Conservation (phyloP, 805 yeast species). For the Kodamaea neixiangensis region DNA sequence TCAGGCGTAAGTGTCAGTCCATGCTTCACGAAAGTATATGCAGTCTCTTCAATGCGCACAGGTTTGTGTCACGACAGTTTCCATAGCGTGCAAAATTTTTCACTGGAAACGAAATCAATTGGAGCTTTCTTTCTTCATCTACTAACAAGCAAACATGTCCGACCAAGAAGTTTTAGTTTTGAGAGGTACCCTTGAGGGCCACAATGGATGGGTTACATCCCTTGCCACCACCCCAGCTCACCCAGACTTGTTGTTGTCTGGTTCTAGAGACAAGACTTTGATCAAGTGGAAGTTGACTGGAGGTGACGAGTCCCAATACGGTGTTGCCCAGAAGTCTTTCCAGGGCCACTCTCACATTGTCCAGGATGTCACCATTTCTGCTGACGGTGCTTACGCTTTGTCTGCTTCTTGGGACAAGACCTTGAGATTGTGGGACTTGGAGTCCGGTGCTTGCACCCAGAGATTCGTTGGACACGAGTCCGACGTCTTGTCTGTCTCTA, state of each 20-base stretch:
- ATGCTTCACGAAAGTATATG: not conserved
- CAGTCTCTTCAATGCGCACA: not conserved
- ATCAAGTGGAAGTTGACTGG: conserved; percentile 97
- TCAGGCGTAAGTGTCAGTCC: conserved; percentile 26
- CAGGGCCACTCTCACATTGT: conserved; percentile 99
- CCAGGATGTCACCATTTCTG: conserved; percentile 95
- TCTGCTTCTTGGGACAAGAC: conserved; percentile 99
- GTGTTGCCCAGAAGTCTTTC: conserved; percentile 96
- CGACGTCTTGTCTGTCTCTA: conserved; percentile 96
- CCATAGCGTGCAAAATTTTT: conserved; percentile 8
- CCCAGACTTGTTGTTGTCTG: conserved; percentile 97
- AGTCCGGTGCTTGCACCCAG: conserved; percentile 88
- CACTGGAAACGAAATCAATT: not conserved
- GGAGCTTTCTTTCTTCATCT: not conserved
- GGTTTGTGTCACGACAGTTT: not conserved
- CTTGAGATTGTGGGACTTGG: conserved; percentile 96
- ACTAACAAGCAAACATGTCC: conserved; percentile 51
- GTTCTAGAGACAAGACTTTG: conserved; percentile 98
- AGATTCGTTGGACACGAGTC: conserved; percentile 98
- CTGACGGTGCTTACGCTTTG: conserved; percentile 96
- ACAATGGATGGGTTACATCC: conserved; percentile 90
- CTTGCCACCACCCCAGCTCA: conserved; percentile 96
- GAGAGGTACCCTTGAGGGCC: conserved; percentile 98
- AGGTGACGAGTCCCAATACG: conserved; percentile 90
- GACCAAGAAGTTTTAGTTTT: conserved; percentile 96